These are phyloP conservation scores for Picochlorum sp. DNA, from an alignment of 139 green algal species.

Conservation along the genomic window DNA sequence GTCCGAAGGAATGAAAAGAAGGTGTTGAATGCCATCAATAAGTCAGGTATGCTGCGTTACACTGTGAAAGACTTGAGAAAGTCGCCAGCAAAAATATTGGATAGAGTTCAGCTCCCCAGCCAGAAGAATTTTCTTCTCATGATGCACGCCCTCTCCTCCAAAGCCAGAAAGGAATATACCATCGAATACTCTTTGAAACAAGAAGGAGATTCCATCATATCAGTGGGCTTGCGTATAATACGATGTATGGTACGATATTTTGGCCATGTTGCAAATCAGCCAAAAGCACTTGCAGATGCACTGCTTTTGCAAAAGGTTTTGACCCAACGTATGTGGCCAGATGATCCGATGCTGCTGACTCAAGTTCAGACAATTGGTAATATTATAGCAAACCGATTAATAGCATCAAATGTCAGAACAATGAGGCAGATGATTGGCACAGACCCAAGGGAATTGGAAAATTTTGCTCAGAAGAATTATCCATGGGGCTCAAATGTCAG, in stretches of 20 bases:
- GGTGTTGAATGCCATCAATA: constrained; percentile 8
- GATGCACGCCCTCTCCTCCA: constrained; percentile 60
- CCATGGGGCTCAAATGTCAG: constrained; percentile 44
- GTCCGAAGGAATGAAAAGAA: constrained; percentile 29
- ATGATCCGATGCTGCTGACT: constrained; percentile 24
- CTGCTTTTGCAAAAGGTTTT: constrained; percentile 47
- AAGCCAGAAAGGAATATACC: constrained; percentile 16
- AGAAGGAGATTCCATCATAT: constrained; percentile 7
- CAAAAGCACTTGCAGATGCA: constrained; percentile 32
- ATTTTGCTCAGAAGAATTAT: constrained; percentile 44
- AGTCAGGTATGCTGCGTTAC: constrained; percentile 27
- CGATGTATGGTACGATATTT: constrained; percentile 20
- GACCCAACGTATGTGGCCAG: constrained; percentile 49
- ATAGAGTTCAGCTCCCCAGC: constrained; percentile 36
- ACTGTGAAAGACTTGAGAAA: constrained; percentile 39
- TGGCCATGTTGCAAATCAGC: constrained; percentile 6
- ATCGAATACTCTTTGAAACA: constrained; percentile 65
- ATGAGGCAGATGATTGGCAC: constrained; percentile 30
- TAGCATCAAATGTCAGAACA: constrained; percentile 35
- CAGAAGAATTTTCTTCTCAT: constrained; percentile 81
- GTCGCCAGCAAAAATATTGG: constrained; percentile 44
- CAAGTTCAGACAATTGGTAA: constrained; percentile 11
- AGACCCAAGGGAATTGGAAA: constrained; percentile 52
- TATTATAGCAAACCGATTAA: constrained; percentile 38
- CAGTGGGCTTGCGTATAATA: neutral